Evolutionary conservation across 306 rosid species (phyloP).

Genomic region (Pyrus pyrifolia): DNA sequence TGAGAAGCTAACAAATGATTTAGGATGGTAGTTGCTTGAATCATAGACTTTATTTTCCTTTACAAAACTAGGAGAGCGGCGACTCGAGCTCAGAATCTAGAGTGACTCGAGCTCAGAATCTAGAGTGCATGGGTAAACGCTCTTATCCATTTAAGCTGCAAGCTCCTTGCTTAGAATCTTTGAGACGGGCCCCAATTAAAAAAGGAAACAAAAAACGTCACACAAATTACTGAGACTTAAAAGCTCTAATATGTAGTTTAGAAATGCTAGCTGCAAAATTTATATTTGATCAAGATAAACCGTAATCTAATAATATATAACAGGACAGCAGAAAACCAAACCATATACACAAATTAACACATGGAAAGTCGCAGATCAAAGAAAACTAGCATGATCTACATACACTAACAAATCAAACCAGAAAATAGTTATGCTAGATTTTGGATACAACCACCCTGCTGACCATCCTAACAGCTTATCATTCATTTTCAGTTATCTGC

Average conservation of each 20-base stretch:
- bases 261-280: background rate
- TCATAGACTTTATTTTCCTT: no score
- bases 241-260: background rate
- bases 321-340: background rate
- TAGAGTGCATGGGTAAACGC: background rate
- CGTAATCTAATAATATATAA: background rate
- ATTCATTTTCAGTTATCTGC: background rate
- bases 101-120: background rate
- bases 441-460: background rate
- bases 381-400: slow-evolving; percentile 1
- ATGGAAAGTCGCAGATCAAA: background rate
- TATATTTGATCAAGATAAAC: background rate
- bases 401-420: background rate
- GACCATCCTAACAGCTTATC: background rate
- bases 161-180: background rate
- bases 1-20: background rate
- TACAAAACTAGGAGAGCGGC: background rate
- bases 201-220: background rate
- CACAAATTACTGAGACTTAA: background rate
- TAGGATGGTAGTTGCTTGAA: no score
- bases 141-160: background rate
- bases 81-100: background rate
- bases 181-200: background rate
- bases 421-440: background rate
- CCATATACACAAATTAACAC: slow-evolving; percentile 5